phyloP scores from a whole-genome alignment of 495 filamentous ascomycete genomes.

The Talaromyces liani region DNA sequence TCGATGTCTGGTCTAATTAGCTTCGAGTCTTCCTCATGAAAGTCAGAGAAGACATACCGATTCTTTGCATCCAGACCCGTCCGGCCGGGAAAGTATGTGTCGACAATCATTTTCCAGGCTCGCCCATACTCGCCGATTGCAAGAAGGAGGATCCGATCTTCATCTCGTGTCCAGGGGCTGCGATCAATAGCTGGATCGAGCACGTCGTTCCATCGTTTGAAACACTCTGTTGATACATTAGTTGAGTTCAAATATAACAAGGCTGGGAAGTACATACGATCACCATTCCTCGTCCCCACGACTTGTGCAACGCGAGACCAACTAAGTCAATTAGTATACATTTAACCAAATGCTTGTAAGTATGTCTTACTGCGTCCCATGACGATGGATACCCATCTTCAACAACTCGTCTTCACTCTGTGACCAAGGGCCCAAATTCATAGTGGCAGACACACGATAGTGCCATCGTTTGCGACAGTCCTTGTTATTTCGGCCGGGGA shows the following conservation, averaged over 20 bases:
- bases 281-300: slow-evolving; percentile 18
- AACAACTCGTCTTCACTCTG: slow-evolving; percentile 18
- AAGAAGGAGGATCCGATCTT: slow-evolving; percentile 11
- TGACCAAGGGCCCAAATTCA: slow-evolving; percentile 17
- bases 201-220: slow-evolving; percentile 20
- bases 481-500: slow-evolving; percentile 19
- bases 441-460: slow-evolving; percentile 9
- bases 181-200: slow-evolving; percentile 17
- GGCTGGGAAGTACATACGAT: slow-evolving; percentile 12
- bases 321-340: slow-evolving; percentile 2
- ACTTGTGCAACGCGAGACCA: slow-evolving; percentile 19
- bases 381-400: slow-evolving; percentile 13
- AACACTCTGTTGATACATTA: slow-evolving; percentile 12
- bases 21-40: neutral
- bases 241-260: neutral
- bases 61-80: slow-evolving; percentile 17
- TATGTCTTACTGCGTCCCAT: slow-evolving; percentile 13
- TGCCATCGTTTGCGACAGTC: slow-evolving; percentile 23
- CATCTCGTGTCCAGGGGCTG: slow-evolving; percentile 14
- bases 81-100: slow-evolving; percentile 11
- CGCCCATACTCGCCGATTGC: slow-evolving; percentile 10
- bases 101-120: slow-evolving; percentile 15
- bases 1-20: slow-evolving; percentile 4
- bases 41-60: slow-evolving; percentile 8
- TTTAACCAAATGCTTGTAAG: neutral